Evolutionary conservation across 129 eudicot species (phyloP).

Genomic region (Tanacetum coccineum): DNA sequence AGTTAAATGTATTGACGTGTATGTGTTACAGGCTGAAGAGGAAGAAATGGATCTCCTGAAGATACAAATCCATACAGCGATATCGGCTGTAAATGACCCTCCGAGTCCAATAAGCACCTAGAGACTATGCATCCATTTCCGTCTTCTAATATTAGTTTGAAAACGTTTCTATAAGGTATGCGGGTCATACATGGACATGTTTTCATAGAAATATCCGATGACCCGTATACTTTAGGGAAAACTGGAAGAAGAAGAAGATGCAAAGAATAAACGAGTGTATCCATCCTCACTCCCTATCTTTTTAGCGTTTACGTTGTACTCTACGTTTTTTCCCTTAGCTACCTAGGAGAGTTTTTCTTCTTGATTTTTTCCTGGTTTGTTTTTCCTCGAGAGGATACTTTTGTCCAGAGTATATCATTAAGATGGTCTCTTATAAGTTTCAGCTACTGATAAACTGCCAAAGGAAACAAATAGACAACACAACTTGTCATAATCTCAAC

Average conservation of each 20-base stretch:
- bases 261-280: conserved; percentile 1
- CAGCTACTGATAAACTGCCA: background rate
- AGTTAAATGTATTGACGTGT: background rate
- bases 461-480: background rate
- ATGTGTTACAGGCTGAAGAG: conserved; percentile 35
- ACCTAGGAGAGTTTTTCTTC: conserved; percentile 20
- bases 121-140: background rate
- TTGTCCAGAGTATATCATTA: conserved; percentile 26
- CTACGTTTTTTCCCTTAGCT: conserved; percentile 15
- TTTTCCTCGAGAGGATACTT: conserved; percentile 10
- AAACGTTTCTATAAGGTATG: background rate
- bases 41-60: conserved; percentile 34
- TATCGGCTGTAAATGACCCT: conserved; percentile 37
- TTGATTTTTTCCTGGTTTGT: conserved; percentile 26
- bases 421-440: background rate
- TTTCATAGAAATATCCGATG: background rate
- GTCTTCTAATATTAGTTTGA: background rate
- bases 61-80: conserved; percentile 45
- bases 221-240: conserved; percentile 12
- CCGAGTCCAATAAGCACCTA: conserved; percentile 40
- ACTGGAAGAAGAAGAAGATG: background rate
- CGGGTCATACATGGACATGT: background rate
- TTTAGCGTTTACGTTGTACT: background rate
- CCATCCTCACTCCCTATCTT: background rate
- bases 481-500: background rate